Percentiles rank a stretch among this genome's conserved stretches.
phyloP scores from a whole-genome alignment of 2,329 filamentous ascomycete species.

The Dactylella cylindrospora region DNA sequence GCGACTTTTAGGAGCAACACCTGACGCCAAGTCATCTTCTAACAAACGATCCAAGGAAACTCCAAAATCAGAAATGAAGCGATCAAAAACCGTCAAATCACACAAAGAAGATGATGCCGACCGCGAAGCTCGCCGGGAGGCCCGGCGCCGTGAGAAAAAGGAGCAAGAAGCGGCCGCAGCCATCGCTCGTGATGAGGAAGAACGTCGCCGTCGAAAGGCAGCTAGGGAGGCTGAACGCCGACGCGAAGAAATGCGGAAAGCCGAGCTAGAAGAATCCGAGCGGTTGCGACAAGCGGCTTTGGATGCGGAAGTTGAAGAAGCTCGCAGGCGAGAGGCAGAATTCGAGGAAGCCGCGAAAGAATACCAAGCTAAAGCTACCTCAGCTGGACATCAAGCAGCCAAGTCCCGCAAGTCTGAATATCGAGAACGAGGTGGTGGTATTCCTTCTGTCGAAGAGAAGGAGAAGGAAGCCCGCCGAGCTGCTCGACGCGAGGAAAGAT shows the following conservation, averaged over 20 bases:
- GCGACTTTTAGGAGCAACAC: conserved; percentile 18
- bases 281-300: conserved; percentile 24
- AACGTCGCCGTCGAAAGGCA: conserved; percentile 34
- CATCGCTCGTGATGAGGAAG: conserved; percentile 35
- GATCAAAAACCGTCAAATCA: conserved; percentile 37
- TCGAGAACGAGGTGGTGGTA: conserved; percentile 24
- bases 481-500: conserved; percentile 36
- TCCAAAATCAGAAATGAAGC: conserved; percentile 35
- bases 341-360: conserved; percentile 34
- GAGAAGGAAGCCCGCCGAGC: conserved; percentile 41
- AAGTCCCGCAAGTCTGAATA: conserved; percentile 42
- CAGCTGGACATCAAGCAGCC: conserved; percentile 32
- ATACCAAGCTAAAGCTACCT: conserved; percentile 38
- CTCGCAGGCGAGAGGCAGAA: conserved; percentile 31
- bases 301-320: conserved; percentile 40
- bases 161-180: conserved; percentile 38
- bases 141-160: conserved; percentile 31
- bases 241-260: conserved; percentile 25
- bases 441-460: conserved; percentile 30
- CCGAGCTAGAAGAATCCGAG: conserved; percentile 38
- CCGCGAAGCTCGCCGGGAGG: conserved; percentile 34
- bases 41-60: conserved; percentile 29
- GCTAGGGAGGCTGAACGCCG: conserved; percentile 33
- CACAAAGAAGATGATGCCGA: conserved; percentile 40
- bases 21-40: conserved; percentile 16